Percentiles rank a stretch among this genome's conserved stretches.
These are phyloP conservation scores for Xanthoceras sorbifolium DNA, from an alignment of 345 rosid species.

Conservation along the genomic window DNA sequence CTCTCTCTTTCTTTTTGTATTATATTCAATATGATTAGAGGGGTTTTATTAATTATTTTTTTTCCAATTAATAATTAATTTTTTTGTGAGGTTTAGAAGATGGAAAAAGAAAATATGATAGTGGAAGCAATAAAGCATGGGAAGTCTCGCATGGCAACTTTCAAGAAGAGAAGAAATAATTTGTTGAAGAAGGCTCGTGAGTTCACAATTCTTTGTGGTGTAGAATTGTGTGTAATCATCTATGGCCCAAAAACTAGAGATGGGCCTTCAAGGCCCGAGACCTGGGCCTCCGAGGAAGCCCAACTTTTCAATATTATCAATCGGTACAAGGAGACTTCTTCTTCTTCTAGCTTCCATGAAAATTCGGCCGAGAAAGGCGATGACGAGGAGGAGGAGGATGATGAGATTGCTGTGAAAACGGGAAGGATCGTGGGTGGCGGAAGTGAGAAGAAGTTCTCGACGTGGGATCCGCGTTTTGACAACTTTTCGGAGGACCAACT, in stretches of 20 bases:
- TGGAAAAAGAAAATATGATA: not conserved
- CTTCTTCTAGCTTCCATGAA: not conserved
- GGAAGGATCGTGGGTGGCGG: not conserved
- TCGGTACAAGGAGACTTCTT: not conserved
- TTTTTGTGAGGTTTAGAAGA: not conserved
- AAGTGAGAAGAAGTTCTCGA: not conserved
- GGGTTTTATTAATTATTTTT: no score
- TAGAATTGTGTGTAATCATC: slow-evolving; percentile 16
- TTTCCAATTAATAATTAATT: no score
- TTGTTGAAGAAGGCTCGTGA: slow-evolving; percentile 20
- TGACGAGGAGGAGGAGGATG: no score
- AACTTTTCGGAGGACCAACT: slow-evolving; percentile 7
- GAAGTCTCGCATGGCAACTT: slow-evolving; percentile 3
- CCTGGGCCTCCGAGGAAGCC: not conserved
- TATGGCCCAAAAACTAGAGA: not conserved
- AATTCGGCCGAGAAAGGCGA: not conserved
- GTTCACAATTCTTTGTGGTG: slow-evolving; percentile 12
- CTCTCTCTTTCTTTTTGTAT: not conserved
- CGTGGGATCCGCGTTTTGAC: slow-evolving; percentile 13
- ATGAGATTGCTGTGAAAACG: not conserved
- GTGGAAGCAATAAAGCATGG: slow-evolving; percentile 4
- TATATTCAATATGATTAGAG: no score
- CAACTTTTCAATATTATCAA: slow-evolving; percentile 4
- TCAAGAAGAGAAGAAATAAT: slow-evolving; percentile 13
- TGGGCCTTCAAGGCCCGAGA: slow-evolving; percentile 1